Conservation (phyloP, 2,329 filamentous ascomycete genomes). For the Ophiocordyceps robertsii region DNA sequence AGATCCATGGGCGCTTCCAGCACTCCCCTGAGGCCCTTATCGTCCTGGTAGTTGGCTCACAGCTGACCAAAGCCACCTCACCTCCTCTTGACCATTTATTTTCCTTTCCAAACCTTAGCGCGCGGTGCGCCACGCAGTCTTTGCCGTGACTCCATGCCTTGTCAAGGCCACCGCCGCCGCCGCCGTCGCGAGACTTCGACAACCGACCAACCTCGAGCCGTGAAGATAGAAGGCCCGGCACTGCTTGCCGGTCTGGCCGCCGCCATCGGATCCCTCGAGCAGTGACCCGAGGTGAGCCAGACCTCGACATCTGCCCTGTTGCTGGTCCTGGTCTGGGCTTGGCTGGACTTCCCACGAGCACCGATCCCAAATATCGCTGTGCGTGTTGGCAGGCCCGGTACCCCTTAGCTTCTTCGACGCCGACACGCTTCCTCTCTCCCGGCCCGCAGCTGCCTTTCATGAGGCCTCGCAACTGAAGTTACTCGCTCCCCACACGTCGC, state of each 20-base stretch:
- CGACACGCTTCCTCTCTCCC: neutral
- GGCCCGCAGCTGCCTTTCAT: neutral
- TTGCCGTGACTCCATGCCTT: neutral
- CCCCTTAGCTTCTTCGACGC: neutral
- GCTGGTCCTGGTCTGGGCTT: neutral
- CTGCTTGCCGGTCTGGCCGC: neutral
- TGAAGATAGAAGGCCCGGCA: neutral
- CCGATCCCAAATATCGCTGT: neutral
- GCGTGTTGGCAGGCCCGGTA: neutral
- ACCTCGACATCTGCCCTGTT: neutral
- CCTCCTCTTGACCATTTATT: too few relatives aligned
- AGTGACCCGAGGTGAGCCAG: neutral
- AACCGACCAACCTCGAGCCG: neutral
- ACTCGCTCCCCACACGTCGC: neutral
- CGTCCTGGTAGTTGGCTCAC: too few relatives aligned
- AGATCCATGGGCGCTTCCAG: too few relatives aligned
- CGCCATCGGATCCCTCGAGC: neutral
- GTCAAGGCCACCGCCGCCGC: neutral
- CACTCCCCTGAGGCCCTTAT: too few relatives aligned
- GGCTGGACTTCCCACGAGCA: neutral
- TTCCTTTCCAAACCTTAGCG: too few relatives aligned
- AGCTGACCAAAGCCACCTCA: too few relatives aligned
- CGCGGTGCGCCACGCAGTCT: too few relatives aligned
- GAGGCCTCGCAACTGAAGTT: neutral
- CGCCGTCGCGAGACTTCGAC: neutral